Evolutionary conservation across 345 rosid genomes (phyloP), one percentile per base, ranked within the genome.

Genomic region (Isatis tinctoria): DNA sequence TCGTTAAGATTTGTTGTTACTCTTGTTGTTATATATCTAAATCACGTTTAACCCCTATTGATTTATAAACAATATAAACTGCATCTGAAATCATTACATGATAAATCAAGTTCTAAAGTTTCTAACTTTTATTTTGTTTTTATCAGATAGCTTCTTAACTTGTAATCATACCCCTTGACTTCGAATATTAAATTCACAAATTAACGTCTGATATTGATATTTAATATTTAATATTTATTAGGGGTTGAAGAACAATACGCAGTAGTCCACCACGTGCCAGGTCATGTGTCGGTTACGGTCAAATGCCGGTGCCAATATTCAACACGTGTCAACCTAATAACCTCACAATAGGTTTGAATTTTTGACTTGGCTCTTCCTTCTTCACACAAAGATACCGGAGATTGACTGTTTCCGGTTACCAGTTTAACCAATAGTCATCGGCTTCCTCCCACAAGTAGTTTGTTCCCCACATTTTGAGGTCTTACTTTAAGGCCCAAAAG

Each of bases 301-400:
- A 88, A 89, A 82, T 63, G 91, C 76, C 94, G 92, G 94, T 88
- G 89, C 90, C 90, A 57, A 67, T 65, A 43, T 0, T 0, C 14
- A 8, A 76, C 85, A 87, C 89, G 88, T 88, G 86, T 79, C 72
- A 20, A 80, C 65, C 75, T 65, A 4, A 53, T 11, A 65, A 40
- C 67, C 73, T 13, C 64, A 72, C 3, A 39, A 6, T 11, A 4
- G 56, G 66, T 82, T 82, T 82, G 69, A 82, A 78, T 17, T 14
- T 79, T 85, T 83, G 87, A 87, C 87, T 67, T 30, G 45, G 9
- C 41, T 67, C 36, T 61, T 69, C 59, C 41, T 53, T 71, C 32
- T 66, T 52, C 60, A 47, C 14, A 60, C 70, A 37, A 77, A 26
- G n/a, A 13, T 49, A 73, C 74, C 77, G 41, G 73, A 48, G 44